These are phyloP conservation scores for Podila minutissima DNA, from an alignment of 192 early-diverging fungal species.

Conservation along the genomic window DNA sequence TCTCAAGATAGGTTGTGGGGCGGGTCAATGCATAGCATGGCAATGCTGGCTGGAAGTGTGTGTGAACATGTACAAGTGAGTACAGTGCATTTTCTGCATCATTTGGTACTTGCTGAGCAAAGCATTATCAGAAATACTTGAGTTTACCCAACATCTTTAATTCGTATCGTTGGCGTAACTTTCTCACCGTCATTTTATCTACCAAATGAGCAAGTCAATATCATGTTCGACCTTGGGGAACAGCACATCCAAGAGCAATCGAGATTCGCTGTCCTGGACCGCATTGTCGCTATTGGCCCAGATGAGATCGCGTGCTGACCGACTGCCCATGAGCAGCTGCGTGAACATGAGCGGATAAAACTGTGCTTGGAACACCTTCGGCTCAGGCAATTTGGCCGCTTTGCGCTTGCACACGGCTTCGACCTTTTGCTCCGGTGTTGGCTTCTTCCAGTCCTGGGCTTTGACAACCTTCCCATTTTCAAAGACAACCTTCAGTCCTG, in stretches of 20 bases:
- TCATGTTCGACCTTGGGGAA: constrained; percentile 31
- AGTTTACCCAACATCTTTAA: no score
- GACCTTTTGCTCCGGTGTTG: not conserved
- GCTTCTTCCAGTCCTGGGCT: constrained; percentile 17
- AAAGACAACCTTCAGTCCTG: no score
- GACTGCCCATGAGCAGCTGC: not conserved
- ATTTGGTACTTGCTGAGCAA: no score
- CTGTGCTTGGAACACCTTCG: not conserved
- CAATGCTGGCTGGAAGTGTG: no score
- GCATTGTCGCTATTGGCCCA: not conserved
- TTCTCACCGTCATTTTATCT: no score
- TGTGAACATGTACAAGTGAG: no score
- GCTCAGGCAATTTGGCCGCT: not conserved
- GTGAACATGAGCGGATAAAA: constrained; percentile 12
- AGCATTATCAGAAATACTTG: no score
- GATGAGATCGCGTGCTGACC: no score
- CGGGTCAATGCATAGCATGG: no score
- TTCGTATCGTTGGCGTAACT: no score
- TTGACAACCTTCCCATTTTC: constrained; percentile 19
- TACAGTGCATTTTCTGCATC: no score
- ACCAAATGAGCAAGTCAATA: constrained; percentile 5
- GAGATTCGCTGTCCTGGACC: not conserved
- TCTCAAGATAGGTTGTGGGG: no score
- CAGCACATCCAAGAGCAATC: constrained; percentile 16
- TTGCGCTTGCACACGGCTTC: not conserved